Base-by-base conservation (phyloP, 1,284 basidiomycete genomes). In the Phylloboletellus chloephorus region DNA sequence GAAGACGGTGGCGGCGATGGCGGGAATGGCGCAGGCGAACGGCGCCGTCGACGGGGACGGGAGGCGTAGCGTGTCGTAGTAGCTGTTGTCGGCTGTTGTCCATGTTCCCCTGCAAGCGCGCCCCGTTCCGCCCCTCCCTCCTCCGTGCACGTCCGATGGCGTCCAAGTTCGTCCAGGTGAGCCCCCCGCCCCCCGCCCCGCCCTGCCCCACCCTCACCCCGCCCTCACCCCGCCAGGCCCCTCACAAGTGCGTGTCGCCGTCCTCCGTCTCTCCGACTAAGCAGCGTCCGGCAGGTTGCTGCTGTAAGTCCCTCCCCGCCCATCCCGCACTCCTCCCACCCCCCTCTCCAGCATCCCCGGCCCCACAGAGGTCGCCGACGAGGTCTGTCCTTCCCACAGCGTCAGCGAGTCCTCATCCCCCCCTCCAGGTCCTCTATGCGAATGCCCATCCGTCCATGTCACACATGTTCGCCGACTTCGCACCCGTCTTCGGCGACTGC, bases 401-500 rank as follows among this genome's bases (percentile, higher is more conserved):
- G n/a, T n/a, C n/a, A n/a, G n/a, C n/a, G n/a, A n/a, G n/a, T n/a
- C n/a, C 39, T 44, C 37, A 46, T 22, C 26, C 16, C 7, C 3
- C 11, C n/a, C 2, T 19, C 32, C 37, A 77, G 75, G 75, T 80
- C 44, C 70, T 91, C 50, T 82, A 71, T 56, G 88, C 88, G 48
- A 90, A 90, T 71, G 88, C 89, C 0, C 86, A 87, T 50, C 88
- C 93, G 0, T 82, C 86, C 40, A 79, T 93, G 70, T 87, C 85
- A 33, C 96, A 99, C 66, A 85, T 94, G 55, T 88, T 91, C 31
- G 79, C 85, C 10, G 90, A 92, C 37, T 98, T 99, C 64, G 77
- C 93, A 32, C 79, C 84, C 29, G 78, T 92, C 43, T 91, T 98
- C 53, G 89, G 91, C 28, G 89, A 97, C 60, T 88, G 83, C 63